A percentile compares a stretch with the other conserved stretches of the same genome.
Evolutionary conservation across 352 stramenopile species (phyloP).

Genomic region (Phytophthora brassicae): DNA sequence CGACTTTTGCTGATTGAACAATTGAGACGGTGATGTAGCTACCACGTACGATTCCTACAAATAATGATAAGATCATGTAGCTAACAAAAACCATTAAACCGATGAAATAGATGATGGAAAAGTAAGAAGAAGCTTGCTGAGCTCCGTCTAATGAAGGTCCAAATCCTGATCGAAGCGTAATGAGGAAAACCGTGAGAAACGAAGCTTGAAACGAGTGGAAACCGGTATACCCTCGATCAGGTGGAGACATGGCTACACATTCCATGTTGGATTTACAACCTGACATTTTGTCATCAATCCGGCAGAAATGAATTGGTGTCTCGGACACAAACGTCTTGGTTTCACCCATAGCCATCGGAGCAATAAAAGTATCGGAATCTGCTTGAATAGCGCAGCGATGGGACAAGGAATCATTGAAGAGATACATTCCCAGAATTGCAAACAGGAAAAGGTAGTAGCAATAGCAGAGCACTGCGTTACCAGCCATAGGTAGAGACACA

Average conservation of each 20-base stretch:
- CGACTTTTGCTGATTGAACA: slow-evolving; percentile 31
- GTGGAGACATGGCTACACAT: slow-evolving; percentile 58
- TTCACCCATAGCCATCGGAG: slow-evolving; percentile 14
- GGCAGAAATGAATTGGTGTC: slow-evolving; percentile 60
- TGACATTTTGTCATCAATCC: slow-evolving; percentile 14
- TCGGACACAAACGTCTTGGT: slow-evolving; percentile 48
- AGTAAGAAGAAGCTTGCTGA: slow-evolving; percentile 70
- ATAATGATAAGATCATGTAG: slow-evolving; percentile 84
- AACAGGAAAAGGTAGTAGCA: slow-evolving; percentile 88
- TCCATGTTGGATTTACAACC: slow-evolving; percentile 42
- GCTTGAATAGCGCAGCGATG: slow-evolving; percentile 61
- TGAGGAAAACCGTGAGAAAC: slow-evolving; percentile 81
- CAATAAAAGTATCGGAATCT: slow-evolving; percentile 26
- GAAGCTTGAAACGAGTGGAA: slow-evolving; percentile 86
- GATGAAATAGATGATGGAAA: slow-evolving; percentile 82
- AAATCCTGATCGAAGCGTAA: slow-evolving; percentile 78
- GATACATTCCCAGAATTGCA: slow-evolving; percentile 84
- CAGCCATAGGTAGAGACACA: slow-evolving; percentile 66
- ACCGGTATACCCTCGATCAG: slow-evolving; percentile 75
- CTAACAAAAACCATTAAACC: slow-evolving; percentile 81
- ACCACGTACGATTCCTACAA: slow-evolving; percentile 80
- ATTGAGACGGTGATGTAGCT: slow-evolving; percentile 77
- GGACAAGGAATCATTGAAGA: slow-evolving; percentile 83
- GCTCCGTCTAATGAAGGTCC: slow-evolving; percentile 71
- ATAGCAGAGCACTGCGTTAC: slow-evolving; percentile 76